phyloP scores from a whole-genome alignment of 2,329 filamentous ascomycete genomes.

The Graphilbum fragrans region DNA sequence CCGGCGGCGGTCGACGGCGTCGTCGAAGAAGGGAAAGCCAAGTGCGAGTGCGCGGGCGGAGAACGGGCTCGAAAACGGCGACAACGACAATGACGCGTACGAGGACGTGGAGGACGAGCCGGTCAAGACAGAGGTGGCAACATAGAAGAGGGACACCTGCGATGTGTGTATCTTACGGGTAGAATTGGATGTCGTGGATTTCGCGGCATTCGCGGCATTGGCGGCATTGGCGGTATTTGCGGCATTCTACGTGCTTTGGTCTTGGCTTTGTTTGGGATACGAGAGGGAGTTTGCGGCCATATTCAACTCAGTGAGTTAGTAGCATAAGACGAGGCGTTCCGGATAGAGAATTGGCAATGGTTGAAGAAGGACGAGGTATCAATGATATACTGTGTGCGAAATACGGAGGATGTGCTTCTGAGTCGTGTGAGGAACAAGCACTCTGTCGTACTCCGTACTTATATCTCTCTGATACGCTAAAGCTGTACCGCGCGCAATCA shows the following conservation, averaged over 20 bases:
- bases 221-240: too few relatives aligned
- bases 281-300: not conserved
- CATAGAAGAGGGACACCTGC: not conserved
- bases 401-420: too few relatives aligned
- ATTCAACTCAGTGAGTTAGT: not conserved
- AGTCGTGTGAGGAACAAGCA: too few relatives aligned
- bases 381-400: too few relatives aligned
- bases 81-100: slow-evolving; percentile 18
- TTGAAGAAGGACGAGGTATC: too few relatives aligned
- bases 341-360: not conserved
- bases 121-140: not conserved
- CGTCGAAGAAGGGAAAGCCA: not conserved
- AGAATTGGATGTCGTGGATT: not conserved
- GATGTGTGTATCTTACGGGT: too few relatives aligned
- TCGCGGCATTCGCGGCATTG: too few relatives aligned
- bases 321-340: not conserved
- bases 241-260: not conserved
- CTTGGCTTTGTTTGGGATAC: too few relatives aligned
- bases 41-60: not conserved
- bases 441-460: too few relatives aligned
- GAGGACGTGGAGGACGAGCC: slow-evolving; percentile 21
- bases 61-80: slow-evolving; percentile 8
- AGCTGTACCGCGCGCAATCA: too few relatives aligned
- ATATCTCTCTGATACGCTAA: too few relatives aligned
- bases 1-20: slow-evolving; percentile 1